These are phyloP conservation scores for Hypomontagnella monticulosa DNA, from an alignment of 495 filamentous ascomycete genomes.

Conservation along the genomic window DNA sequence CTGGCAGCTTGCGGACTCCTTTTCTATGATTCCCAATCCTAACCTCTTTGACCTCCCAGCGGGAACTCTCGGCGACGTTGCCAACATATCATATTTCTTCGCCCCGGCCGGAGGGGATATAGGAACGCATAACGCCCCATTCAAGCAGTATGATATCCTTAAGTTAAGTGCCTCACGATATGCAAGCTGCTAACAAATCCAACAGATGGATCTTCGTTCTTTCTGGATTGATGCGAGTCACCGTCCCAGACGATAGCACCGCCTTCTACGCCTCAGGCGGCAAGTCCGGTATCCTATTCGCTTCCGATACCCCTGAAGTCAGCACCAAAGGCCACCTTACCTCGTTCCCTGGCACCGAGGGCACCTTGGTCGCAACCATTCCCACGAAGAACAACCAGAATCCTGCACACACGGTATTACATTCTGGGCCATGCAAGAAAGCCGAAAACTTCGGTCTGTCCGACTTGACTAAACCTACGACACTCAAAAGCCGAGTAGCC, in stretches of 20 bases:
- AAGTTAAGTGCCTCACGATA: neutral
- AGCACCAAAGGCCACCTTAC: constrained; percentile 59
- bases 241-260: constrained; percentile 54
- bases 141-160: constrained; percentile 53
- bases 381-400: constrained; percentile 49
- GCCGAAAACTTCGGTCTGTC: constrained; percentile 2
- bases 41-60: constrained; percentile 50
- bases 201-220: constrained; percentile 59
- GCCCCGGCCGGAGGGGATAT: constrained; percentile 57
- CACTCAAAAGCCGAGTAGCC: no score
- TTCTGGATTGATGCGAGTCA: constrained; percentile 58
- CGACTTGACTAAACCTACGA: no score
- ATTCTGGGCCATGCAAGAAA: constrained; percentile 12
- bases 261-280: constrained; percentile 55
- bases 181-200: neutral
- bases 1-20: constrained; percentile 58
- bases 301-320: constrained; percentile 56
- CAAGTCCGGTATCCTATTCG: constrained; percentile 58
- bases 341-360: constrained; percentile 52
- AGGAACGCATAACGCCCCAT: constrained; percentile 61
- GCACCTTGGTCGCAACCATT: constrained; percentile 54
- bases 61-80: constrained; percentile 48
- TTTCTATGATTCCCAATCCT: constrained; percentile 48
- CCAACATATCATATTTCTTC: constrained; percentile 53
- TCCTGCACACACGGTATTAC: constrained; percentile 54